Evolutionary conservation across 2,329 filamentous ascomycete species (phyloP).

Genomic region (Aspergillus sp.): DNA sequence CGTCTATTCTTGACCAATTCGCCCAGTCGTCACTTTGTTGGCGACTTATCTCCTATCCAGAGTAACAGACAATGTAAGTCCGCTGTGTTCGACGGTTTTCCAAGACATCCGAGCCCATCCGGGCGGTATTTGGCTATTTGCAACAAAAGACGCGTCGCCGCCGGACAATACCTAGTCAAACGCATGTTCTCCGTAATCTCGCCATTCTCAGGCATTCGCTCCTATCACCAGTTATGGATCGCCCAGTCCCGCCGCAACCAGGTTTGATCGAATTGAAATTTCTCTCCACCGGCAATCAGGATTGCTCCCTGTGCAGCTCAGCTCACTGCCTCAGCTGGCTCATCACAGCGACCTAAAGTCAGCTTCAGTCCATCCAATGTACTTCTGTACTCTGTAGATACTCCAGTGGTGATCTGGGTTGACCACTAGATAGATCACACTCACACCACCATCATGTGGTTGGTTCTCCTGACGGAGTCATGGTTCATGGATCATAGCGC

Average conservation of each 20-base stretch:
- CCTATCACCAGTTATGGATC: conserved; percentile 18
- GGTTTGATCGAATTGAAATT: conserved; percentile 12
- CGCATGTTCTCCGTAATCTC: conserved; percentile 2
- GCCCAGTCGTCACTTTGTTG: not conserved
- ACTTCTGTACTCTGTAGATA: not conserved
- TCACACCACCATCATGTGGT: conserved; percentile 1
- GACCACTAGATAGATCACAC: conserved; percentile 7
- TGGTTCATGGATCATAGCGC: not conserved
- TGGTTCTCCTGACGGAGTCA: conserved; percentile 4
- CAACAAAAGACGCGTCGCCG: not conserved
- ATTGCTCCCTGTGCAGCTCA: not conserved
- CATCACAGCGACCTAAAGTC: not conserved
- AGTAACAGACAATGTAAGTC: not conserved
- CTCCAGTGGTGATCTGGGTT: not conserved
- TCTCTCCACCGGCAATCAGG: not conserved
- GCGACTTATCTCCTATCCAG: not conserved
- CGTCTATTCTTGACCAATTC: not conserved
- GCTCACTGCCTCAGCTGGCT: not conserved
- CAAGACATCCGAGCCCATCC: not conserved
- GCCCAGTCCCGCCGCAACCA: conserved; percentile 18
- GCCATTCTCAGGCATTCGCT: not conserved
- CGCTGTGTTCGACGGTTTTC: not conserved
- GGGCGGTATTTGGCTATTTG: not conserved
- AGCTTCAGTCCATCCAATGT: not conserved
- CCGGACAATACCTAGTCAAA: not conserved